phyloP scores from a whole-genome alignment of 2,329 filamentous ascomycete genomes.

The Immersiporthe knoxdaviesiana region DNA sequence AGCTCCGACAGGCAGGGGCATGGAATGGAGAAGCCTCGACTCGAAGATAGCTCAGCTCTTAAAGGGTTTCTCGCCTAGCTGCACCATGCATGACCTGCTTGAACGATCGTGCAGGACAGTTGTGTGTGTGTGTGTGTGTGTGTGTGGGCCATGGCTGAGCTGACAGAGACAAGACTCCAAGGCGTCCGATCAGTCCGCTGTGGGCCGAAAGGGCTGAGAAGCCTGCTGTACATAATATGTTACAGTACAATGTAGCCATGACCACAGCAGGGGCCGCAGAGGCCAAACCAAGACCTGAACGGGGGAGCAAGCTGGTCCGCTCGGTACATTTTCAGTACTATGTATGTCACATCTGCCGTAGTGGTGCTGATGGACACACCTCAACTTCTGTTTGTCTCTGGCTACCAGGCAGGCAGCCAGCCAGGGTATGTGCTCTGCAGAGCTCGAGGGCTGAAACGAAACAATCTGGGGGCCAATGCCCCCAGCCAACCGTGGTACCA shows the following conservation, averaged over 20 bases:
- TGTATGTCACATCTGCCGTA: not conserved
- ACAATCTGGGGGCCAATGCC: not conserved
- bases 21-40: not conserved
- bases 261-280: not conserved
- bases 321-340: not conserved
- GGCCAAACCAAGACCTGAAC: not conserved
- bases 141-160: not conserved
- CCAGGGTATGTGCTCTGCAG: not conserved
- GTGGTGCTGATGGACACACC: not conserved
- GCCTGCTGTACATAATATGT: not conserved
- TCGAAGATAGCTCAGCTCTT: not conserved
- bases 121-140: not conserved
- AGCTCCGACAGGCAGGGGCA: not conserved
- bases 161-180: not conserved
- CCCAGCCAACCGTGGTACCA: not conserved
- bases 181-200: not conserved
- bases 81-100: not conserved
- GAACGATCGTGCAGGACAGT: not conserved
- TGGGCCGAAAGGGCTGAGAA: not conserved
- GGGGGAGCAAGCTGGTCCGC: not conserved
- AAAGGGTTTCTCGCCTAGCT: not conserved
- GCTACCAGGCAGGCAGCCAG: not conserved
- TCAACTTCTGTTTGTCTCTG: not conserved
- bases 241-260: not conserved
- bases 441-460: slow-evolving; percentile 1